Conservation (phyloP, 2,329 filamentous ascomycete genomes). For the Westerdykella sp. region DNA sequence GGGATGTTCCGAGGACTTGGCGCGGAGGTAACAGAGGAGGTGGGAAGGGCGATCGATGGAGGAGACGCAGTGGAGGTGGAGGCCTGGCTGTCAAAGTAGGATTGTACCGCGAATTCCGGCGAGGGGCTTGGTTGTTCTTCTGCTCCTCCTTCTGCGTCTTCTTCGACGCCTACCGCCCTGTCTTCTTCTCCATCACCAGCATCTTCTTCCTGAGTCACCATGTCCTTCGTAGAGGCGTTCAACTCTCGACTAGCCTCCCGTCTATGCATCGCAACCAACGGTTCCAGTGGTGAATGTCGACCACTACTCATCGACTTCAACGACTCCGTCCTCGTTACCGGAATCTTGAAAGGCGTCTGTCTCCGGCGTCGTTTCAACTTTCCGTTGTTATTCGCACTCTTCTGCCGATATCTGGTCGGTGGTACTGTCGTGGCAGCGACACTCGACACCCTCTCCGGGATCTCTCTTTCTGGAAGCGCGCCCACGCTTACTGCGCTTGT, state of each 20-base stretch:
- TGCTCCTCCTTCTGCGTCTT: not conserved
- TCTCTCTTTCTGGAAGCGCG: no score
- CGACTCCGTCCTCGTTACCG: not conserved
- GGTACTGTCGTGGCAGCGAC: not conserved
- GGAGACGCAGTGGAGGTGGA: conserved; percentile 10
- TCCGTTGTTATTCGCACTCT: not conserved
- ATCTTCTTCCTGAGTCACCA: conserved; percentile 19
- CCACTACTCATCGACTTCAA: conserved; percentile 1
- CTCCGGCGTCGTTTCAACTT: conserved; percentile 21
- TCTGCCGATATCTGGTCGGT: not conserved
- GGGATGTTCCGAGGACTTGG: conserved; percentile 10
- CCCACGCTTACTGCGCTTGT: no score
- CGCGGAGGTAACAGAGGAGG: not conserved
- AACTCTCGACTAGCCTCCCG: conserved; percentile 11
- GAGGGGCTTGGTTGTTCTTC: no score
- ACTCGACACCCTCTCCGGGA: no score
- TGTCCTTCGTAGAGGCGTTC: conserved; percentile 14
- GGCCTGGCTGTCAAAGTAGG: conserved; percentile 23
- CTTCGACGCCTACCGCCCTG: not conserved
- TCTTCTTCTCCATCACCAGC: conserved; percentile 8
- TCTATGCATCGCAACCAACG: conserved; percentile 21
- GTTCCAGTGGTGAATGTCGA: conserved; percentile 23
- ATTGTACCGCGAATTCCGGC: no score
- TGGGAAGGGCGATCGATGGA: conserved; percentile 5
- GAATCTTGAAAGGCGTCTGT: conserved; percentile 22